Evolutionary conservation across 371 early-diverging fungal species (phyloP).

Genomic region (Mortierella sp.): DNA sequence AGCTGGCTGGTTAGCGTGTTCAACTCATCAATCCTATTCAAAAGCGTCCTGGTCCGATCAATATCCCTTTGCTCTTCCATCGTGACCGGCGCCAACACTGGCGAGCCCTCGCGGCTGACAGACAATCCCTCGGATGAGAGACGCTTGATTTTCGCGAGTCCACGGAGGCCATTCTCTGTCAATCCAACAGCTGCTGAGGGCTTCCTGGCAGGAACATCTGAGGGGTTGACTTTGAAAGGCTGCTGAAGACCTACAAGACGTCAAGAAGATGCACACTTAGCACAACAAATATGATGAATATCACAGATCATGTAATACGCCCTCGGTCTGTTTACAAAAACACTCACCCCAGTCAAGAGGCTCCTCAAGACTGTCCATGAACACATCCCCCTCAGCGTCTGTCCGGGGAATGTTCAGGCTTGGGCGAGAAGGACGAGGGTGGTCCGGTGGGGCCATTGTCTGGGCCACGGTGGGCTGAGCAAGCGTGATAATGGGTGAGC

Average conservation of each 20-base stretch:
- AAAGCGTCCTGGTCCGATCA: slow-evolving; percentile 2
- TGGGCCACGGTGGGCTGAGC: slow-evolving; percentile 13
- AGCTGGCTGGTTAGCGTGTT: slow-evolving; percentile 24
- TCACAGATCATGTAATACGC: no score
- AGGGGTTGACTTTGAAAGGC: slow-evolving; percentile 31
- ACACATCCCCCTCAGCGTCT: slow-evolving; percentile 11
- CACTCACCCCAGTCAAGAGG: neutral
- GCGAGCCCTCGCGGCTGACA: slow-evolving; percentile 22
- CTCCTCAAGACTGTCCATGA: neutral
- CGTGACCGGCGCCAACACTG: slow-evolving; percentile 8
- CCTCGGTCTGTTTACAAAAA: neutral
- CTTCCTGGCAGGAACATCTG: slow-evolving; percentile 14
- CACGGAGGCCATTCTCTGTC: slow-evolving; percentile 23
- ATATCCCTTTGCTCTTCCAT: slow-evolving; percentile 5
- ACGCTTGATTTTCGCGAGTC: slow-evolving; percentile 24
- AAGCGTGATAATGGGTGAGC: slow-evolving; percentile 7
- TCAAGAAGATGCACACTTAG: neutral
- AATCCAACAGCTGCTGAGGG: slow-evolving; percentile 13
- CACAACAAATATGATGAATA: no score
- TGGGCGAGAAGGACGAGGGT: neutral
- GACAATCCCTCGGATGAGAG: slow-evolving; percentile 18
- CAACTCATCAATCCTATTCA: slow-evolving; percentile 29
- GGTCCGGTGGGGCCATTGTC: slow-evolving; percentile 15
- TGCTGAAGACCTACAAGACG: neutral
- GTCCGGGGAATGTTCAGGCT: slow-evolving; percentile 3